These are phyloP conservation scores for Zygosaccharomyces rouxii DNA, from an alignment of 805 yeast species.

Conservation along the genomic window DNA sequence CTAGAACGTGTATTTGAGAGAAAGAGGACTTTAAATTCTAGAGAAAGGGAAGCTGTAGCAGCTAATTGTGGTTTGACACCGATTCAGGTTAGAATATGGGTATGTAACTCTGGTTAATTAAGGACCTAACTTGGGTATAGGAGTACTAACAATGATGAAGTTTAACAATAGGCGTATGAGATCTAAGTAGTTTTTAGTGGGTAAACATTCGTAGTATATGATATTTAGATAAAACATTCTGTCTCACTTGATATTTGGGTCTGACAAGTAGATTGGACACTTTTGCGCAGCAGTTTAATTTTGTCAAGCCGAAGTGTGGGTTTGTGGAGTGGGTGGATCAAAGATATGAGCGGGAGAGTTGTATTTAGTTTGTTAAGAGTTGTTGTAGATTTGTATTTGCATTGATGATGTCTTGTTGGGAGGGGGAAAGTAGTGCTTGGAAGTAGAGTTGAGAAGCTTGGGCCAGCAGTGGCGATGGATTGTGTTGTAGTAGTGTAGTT, in stretches of 20 bases:
- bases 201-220: slow-evolving; percentile 6
- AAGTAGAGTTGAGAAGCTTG: slow-evolving; percentile 19
- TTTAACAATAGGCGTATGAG: slow-evolving; percentile 14
- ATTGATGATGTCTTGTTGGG: slow-evolving; percentile 19
- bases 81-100: slow-evolving; percentile 27
- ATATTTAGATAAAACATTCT: neutral
- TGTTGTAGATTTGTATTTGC: slow-evolving; percentile 17
- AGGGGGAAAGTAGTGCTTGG: slow-evolving; percentile 18
- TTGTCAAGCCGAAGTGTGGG: slow-evolving; percentile 27
- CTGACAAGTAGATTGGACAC: too few relatives aligned
- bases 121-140: too few relatives aligned
- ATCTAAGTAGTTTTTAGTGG: slow-evolving; percentile 1
- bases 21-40: slow-evolving; percentile 22
- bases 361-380: slow-evolving; percentile 14
- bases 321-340: slow-evolving; percentile 14
- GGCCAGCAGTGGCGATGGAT: slow-evolving; percentile 17
- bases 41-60: slow-evolving; percentile 24
- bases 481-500: slow-evolving; percentile 23
- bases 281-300: slow-evolving; percentile 28
- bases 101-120: slow-evolving; percentile 11
- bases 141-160: slow-evolving; percentile 6
- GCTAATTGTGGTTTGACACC: slow-evolving; percentile 21
- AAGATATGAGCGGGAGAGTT: slow-evolving; percentile 18
- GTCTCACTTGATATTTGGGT: too few relatives aligned
- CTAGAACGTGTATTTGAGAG: slow-evolving; percentile 21